Conservation (phyloP, 305 asterid genomes). For the Solanum hybrid region DNA sequence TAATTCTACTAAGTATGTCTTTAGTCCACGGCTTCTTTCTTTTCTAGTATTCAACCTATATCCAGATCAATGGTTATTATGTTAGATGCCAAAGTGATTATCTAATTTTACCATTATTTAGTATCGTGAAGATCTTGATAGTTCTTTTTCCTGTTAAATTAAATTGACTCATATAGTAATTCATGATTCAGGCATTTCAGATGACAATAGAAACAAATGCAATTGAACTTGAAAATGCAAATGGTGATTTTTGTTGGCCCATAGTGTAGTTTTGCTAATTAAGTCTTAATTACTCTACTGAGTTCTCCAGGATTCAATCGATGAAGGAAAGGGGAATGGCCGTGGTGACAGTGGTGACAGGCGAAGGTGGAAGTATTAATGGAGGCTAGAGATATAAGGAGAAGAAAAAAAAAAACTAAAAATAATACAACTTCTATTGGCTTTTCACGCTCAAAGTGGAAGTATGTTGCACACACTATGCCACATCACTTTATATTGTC, state of each 20-base stretch:
- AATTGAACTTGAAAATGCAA: background rate
- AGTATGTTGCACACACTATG: background rate
- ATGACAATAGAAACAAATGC: background rate
- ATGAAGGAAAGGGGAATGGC: background rate
- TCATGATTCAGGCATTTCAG: background rate
- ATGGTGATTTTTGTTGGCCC: background rate
- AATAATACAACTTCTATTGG: background rate
- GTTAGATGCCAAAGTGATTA: background rate
- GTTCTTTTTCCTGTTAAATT: background rate
- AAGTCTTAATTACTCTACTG: background rate
- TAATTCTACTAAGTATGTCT: background rate
- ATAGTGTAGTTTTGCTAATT: background rate
- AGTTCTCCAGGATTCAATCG: background rate
- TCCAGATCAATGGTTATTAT: background rate
- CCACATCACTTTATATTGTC: background rate
- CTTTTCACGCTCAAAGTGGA: background rate
- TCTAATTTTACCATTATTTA: background rate
- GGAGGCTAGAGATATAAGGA: background rate
- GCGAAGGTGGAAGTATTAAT: background rate
- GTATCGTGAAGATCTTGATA: background rate
- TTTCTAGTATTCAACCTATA: background rate
- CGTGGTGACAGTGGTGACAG: too few relatives aligned
- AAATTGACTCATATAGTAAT: background rate
- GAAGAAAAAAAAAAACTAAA: background rate
- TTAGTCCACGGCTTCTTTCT: background rate